Evolutionary conservation across 768 basidiomycete species (phyloP), one percentile per base, ranked within the genome.

Genomic region (Mrakia hoshinonis): DNA sequence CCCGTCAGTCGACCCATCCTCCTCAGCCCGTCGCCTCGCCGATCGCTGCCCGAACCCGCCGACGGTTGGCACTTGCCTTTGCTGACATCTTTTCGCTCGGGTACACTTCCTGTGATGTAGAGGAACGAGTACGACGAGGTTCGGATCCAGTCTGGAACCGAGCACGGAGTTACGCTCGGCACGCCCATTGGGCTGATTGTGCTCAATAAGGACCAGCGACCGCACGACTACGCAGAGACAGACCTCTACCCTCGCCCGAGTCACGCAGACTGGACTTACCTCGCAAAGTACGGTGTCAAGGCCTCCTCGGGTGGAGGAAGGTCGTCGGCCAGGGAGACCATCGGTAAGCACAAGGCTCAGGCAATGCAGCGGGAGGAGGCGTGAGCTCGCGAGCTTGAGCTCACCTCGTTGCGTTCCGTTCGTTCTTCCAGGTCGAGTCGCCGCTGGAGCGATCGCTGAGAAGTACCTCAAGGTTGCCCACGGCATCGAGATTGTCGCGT

Each of bases 201-300:
- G 48, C 90, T 87, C 77, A 99, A 99, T 81, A 93, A 98, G 82
- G 96, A 99, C 79, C 96, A 99, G 78, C 85, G 96, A 36, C 96
- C 96, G 24, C 90, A 97, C 77, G 96, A 99, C 81, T 99, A 99
- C 81, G 88, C 93, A 74, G 96, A 98, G 83, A 98, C 96, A 0
- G 96, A 99, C 78, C 82, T 93, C 67, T 99, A 92, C 83, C 96
- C 96, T 39, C 88, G 96, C 26, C 96, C 96, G 36, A 92, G 90
- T 74, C 96, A 99, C 77, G 96, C 96, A 15, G 96, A 99, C 80
- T 96, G 89, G 80, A 99, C 96, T 20, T 99, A 99, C 80, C 86
- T 98, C 70, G 87, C 92, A 76, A 99, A 99, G 77, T 99, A 98
- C 78, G 93, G 93, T 38, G 81, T 98, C 79, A 98, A 98, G 83